Conservation (phyloP, 176 grass and related monocot species). For the Puccinellia tenuiflora region DNA sequence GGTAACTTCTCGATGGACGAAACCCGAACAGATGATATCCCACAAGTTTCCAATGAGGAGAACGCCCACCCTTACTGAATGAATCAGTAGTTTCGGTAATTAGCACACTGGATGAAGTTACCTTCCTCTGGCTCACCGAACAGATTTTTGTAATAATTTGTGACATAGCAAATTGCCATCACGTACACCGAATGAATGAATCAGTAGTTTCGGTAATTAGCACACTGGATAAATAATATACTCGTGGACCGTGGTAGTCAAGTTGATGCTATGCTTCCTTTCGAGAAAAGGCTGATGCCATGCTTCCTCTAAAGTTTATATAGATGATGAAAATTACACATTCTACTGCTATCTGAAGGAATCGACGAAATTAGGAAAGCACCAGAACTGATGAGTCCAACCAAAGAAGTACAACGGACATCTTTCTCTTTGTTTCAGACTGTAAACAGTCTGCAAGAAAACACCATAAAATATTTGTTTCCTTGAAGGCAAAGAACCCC, state of each 20-base stretch:
- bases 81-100: too few species aligned
- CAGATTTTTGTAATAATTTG: too few species aligned
- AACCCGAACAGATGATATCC: too few species aligned
- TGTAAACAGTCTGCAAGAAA: neutral
- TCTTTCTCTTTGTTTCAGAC: neutral
- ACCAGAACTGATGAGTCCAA: neutral
- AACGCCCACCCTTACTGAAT: too few species aligned
- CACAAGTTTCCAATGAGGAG: too few species aligned
- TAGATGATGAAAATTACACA: slow-evolving; percentile 9
- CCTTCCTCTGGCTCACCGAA: too few species aligned
- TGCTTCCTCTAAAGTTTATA: neutral
- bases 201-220: neutral
- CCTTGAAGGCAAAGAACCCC: neutral
- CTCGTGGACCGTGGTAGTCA: neutral
- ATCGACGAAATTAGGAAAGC: neutral
- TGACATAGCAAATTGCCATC: neutral
- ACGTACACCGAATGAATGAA: neutral
- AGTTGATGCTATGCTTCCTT: neutral
- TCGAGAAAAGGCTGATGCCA: neutral
- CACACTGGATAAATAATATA: neutral
- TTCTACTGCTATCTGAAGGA: neutral
- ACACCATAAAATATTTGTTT: neutral
- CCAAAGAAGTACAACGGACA: neutral
- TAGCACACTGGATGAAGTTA: too few species aligned
- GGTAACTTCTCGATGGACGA: too few species aligned